Percentiles rank a stretch among this genome's conserved stretches.
phyloP scores from a whole-genome alignment of 192 early-diverging fungal species.

The Backusella tuberculispora region DNA sequence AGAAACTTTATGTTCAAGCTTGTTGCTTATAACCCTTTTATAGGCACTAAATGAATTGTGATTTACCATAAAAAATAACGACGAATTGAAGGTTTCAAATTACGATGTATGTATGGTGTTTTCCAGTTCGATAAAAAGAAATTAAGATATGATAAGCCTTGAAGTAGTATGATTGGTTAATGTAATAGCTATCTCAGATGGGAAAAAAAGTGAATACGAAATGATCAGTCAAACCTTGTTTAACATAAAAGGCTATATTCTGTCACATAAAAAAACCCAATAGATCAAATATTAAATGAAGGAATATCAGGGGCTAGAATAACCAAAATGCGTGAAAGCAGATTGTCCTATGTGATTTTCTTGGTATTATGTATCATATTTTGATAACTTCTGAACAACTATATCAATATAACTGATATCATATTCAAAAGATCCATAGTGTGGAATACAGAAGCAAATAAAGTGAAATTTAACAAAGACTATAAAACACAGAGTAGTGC shows the following conservation, averaged over 20 bases:
- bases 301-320: not conserved
- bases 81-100: not conserved
- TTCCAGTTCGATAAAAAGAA: too few species aligned
- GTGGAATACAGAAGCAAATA: not conserved
- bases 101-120: not conserved
- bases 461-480: not conserved
- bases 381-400: not conserved
- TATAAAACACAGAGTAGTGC: constrained; percentile 4
- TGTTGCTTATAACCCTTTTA: not conserved
- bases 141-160: not conserved
- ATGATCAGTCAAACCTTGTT: not conserved
- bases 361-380: not conserved
- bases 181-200: not conserved
- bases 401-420: not conserved
- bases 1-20: not conserved
- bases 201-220: not conserved
- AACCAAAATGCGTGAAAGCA: not conserved
- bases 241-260: not conserved
- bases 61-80: not conserved
- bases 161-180: not conserved
- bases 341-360: not conserved
- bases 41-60: not conserved
- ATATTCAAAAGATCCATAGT: not conserved
- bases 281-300: not conserved
- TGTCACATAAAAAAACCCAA: not conserved